Base-by-base conservation (phyloP, 495 filamentous ascomycete genomes). In the Aspergillus funiculosus region DNA sequence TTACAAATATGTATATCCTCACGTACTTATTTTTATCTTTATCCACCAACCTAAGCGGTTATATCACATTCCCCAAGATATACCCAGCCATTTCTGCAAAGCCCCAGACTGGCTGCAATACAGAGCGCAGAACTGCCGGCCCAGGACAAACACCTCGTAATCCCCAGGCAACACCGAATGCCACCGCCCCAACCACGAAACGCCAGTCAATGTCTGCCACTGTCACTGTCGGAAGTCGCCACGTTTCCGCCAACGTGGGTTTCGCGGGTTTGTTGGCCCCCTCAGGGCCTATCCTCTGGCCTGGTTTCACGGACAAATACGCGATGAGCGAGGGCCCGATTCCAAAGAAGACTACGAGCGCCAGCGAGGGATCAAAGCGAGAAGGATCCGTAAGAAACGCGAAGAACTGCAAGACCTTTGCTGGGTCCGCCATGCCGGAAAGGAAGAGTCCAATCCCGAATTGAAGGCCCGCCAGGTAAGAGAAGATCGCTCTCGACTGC, bases 161-260 rank as follows among this genome's bases (percentile, higher is more conserved):
- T 4, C 78, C 78, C 77, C 77, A 82, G 0, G 67, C 73, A 11
- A 80, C 35, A 0, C 78, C 78, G 54, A 81, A 82, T 1, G 66
- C 57, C 18, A 58, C 62, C 8, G 72, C 66, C 14, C 78, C 78
- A 2, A 59, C 52, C 4, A 80, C 51, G 43, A 82, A 75, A n/a
- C 63, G 69, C 64, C 67, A 71, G 42, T 80, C 71, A 10, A 76
- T 70, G 43, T 77, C 76, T n/a, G 56, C 61, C 11, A 72, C 57
- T 0, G 70, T 74, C 9, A 61, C 63, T 0, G 59, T 71, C 6
- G 75, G 68, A 10, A 79, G 41, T 27, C 61, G 54, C 69, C 74
- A 82, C 31, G 35, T 53, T 7, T 66, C 59, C 1, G 61, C 72
- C 14, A 76, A 59, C 2, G 63, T 66, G 15, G 76, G 76, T 7